These are phyloP conservation scores for Davidsoniella virescens DNA, from an alignment of 2,329 filamentous ascomycete genomes.

Conservation along the genomic window DNA sequence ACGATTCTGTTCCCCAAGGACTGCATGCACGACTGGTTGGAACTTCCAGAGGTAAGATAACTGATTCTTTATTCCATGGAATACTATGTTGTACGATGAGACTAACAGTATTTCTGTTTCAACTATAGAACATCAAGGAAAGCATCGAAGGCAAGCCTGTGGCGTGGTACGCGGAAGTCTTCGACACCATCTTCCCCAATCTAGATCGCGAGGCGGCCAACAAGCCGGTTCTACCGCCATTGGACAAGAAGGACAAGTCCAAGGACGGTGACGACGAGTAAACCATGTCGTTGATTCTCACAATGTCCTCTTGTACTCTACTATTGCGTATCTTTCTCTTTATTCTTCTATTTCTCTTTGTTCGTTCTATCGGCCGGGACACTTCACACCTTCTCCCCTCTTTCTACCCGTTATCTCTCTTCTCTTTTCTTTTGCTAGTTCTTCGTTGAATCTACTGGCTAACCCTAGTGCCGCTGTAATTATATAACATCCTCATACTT, in stretches of 20 bases:
- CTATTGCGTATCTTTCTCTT: conserved; percentile 6
- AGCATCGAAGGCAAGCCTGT: conserved; percentile 84
- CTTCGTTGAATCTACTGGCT: background rate
- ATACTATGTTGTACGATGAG: background rate
- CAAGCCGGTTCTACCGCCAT: conserved; percentile 32
- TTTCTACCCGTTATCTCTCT: conserved; percentile 7
- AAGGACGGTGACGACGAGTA: conserved; percentile 21
- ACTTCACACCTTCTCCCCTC: conserved; percentile 8
- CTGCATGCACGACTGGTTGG: conserved; percentile 93
- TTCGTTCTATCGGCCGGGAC: conserved; percentile 9
- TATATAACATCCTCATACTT: conserved; percentile 6
- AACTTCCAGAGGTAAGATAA: conserved; percentile 74
- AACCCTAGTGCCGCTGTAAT: conserved; percentile 8
- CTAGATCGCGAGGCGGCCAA: conserved; percentile 61
- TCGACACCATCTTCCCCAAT: conserved; percentile 74
- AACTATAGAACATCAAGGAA: conserved; percentile 80
- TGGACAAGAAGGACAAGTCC: conserved; percentile 25
- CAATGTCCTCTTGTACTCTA: background rate
- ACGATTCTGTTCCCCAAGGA: conserved; percentile 90
- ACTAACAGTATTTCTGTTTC: background rate
- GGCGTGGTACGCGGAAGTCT: conserved; percentile 88
- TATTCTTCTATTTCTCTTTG: conserved; percentile 6
- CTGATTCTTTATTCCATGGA: background rate
- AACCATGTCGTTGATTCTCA: background rate
- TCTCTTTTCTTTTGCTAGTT: conserved; percentile 7